Conservation (phyloP, 768 basidiomycete genomes). For the Leccinum fibrillosum region DNA sequence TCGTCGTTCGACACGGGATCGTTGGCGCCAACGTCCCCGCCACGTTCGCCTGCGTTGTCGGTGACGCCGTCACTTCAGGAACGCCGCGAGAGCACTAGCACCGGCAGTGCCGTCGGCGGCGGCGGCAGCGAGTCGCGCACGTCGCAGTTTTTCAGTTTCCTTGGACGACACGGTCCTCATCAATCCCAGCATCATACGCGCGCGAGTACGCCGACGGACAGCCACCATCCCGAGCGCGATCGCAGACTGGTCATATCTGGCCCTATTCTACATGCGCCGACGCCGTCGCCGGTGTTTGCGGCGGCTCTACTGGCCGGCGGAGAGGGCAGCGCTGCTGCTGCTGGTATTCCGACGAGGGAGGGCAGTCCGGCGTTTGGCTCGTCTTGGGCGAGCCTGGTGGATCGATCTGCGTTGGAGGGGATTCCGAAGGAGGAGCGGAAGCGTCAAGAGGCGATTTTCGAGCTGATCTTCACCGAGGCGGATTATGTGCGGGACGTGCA, state of each 20-base stretch:
- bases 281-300: constrained; percentile 11
- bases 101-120: background rate
- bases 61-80: constrained; percentile 30
- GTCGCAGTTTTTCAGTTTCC: constrained; percentile 56
- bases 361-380: constrained; percentile 60
- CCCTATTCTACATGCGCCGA: constrained; percentile 46
- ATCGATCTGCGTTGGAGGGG: constrained; percentile 76
- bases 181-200: constrained; percentile 16
- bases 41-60: constrained; percentile 35
- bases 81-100: constrained; percentile 12
- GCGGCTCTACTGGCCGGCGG: background rate
- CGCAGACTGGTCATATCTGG: constrained; percentile 61
- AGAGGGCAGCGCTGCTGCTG: background rate
- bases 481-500: constrained; percentile 92
- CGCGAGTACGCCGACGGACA: constrained; percentile 44
- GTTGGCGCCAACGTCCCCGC: constrained; percentile 36
- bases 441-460: constrained; percentile 94
- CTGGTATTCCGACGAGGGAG: constrained; percentile 33
- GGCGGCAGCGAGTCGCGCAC: constrained; percentile 35
- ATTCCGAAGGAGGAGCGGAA: constrained; percentile 77
- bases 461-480: constrained; percentile 87
- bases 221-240: constrained; percentile 38
- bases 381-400: constrained; percentile 93
- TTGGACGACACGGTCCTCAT: constrained; percentile 42
- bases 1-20: constrained; percentile 51